Conservation (phyloP, 192 early-diverging fungal species). For the Spizellomyces sp. region DNA sequence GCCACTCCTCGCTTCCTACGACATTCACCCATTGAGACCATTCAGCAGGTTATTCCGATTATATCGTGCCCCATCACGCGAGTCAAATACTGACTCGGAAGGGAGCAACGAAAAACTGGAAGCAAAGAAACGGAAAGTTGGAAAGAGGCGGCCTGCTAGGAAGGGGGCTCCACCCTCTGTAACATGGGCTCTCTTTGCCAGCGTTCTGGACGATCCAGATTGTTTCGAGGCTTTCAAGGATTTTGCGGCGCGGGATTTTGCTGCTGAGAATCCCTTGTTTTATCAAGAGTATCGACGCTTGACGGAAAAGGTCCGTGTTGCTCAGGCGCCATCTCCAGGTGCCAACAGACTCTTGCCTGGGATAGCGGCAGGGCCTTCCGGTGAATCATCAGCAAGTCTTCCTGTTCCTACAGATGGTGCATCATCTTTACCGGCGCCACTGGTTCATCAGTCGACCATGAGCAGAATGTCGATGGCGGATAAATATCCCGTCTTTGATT, state of each 20-base stretch:
- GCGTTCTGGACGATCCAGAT: constrained; percentile 27
- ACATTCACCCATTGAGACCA: constrained; percentile 5
- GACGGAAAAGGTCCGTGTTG: constrained; percentile 31
- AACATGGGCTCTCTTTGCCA: constrained; percentile 31
- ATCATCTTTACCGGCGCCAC: neutral
- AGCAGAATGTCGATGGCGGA: constrained; percentile 4
- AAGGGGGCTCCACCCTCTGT: neutral
- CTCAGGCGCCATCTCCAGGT: constrained; percentile 10
- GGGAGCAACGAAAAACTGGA: constrained; percentile 17
- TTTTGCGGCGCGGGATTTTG: constrained; percentile 39
- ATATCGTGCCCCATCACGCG: constrained; percentile 17
- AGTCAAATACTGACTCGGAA: constrained; percentile 5
- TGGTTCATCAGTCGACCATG: neutral
- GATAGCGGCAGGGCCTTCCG: neutral
- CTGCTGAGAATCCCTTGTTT: constrained; percentile 38
- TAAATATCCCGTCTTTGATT: constrained; percentile 33
- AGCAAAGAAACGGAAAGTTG: neutral
- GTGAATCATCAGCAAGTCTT: neutral
- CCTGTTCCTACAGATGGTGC: neutral
- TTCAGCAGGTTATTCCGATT: constrained; percentile 7
- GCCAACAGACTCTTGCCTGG: neutral
- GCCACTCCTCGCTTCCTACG: constrained; percentile 24
- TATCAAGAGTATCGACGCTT: constrained; percentile 38
- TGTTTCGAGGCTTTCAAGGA: constrained; percentile 38
- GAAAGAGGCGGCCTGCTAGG: neutral